Evolutionary conservation across 1,284 basidiomycete genomes (phyloP), one percentile per base, ranked within the genome.

Genomic region (Rhizoctonia solani): DNA sequence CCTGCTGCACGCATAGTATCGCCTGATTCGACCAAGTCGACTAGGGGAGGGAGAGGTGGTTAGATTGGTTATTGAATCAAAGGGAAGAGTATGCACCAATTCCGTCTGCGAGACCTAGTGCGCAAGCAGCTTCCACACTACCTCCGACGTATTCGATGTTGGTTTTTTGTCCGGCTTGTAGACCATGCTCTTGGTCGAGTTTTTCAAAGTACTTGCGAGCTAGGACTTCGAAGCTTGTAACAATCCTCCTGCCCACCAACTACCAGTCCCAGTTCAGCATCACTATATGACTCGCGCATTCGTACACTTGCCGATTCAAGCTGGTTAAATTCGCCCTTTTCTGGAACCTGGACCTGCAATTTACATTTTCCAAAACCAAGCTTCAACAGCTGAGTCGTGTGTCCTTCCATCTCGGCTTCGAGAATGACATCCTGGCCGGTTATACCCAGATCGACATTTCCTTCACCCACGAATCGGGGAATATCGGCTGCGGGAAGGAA

Each of bases 1-100:
- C 96, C 96, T 1, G 95, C 96, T 25, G 96, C 97, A 46, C 96
- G 93, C 97, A 99, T 99, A 1, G 96, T 99, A 74, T 99, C 97
- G 30, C 96, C 96, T n/a, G 93, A 97, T 79, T 99, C 96, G 93
- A 76, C 53, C 34, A 61, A 49, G 44, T 69, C 47, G 54, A 70
- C 44, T 52, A 72, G 25, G 16, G n/a, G 41, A 1, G 29, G 23
- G 9, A 19, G 1, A 25, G n/a, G 42, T 44, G n/a, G 44, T 11
- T 63, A n/a, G 56, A 69, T 29, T 16, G 59, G 52, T 66, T n/a
- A 37, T 49, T 25, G 54, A 25, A 1, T 79, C 88, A n/a, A n/a
- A n/a, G n/a, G n/a, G n/a, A n/a, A n/a, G n/a, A n/a, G n/a, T n/a
- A n/a, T n/a, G 76, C 74, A 93, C 92, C 92, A 68, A 99, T 98